Evolutionary conservation across 2,329 filamentous ascomycete species (phyloP).

Genomic region (Simplicillium aogashimaense): DNA sequence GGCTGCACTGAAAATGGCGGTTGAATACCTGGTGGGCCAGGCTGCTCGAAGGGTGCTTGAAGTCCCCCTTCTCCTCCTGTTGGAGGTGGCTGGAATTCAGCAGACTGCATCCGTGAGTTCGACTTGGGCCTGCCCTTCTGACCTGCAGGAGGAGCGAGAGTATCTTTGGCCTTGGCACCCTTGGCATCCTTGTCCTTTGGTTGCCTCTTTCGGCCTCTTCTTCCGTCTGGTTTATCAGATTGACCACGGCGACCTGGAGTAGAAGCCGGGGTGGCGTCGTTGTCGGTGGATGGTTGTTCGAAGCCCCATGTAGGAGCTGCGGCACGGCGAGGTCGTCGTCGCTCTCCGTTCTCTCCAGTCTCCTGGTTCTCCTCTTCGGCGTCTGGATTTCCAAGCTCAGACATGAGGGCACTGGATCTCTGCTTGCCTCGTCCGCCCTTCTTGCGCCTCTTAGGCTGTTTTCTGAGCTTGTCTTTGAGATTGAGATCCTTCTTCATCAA

Average conservation of each 20-base stretch:
- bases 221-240: slow-evolving; percentile 33
- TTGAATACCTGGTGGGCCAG: slow-evolving; percentile 27
- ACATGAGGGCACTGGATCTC: slow-evolving; percentile 54
- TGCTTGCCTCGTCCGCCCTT: slow-evolving; percentile 47
- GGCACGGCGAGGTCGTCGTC: slow-evolving; percentile 50
- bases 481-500: slow-evolving; percentile 65
- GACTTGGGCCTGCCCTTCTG: slow-evolving; percentile 43
- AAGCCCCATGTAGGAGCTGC: slow-evolving; percentile 64
- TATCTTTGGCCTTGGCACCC: slow-evolving; percentile 32
- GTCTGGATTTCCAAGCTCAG: slow-evolving; percentile 53
- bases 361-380: slow-evolving; percentile 48
- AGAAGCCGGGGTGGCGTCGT: slow-evolving; percentile 49
- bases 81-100: slow-evolving; percentile 20
- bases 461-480: slow-evolving; percentile 67
- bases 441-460: slow-evolving; percentile 49
- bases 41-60: slow-evolving; percentile 34
- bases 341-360: slow-evolving; percentile 48
- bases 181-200: slow-evolving; percentile 25
- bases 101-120: slow-evolving; percentile 39
- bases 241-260: slow-evolving; percentile 45
- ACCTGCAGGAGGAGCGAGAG: slow-evolving; percentile 28
- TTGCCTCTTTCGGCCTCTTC: slow-evolving; percentile 25
- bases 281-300: slow-evolving; percentile 49
- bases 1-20: slow-evolving; percentile 27
- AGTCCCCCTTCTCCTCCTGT: slow-evolving; percentile 25